phyloP scores from a whole-genome alignment of 805 yeast genomes.

The Ascoidea rubescens region DNA sequence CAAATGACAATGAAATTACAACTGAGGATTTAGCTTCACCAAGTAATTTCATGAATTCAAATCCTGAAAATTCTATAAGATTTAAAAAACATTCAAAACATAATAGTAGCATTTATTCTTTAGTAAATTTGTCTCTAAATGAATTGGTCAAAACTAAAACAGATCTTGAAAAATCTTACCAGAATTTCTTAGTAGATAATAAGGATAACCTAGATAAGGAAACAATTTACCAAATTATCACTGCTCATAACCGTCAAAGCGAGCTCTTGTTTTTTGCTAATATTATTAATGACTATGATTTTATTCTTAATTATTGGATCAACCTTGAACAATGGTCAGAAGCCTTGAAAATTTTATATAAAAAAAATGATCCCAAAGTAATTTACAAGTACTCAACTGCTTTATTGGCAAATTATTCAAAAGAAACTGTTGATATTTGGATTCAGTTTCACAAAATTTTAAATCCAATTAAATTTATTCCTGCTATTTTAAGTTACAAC shows the following conservation, averaged over 20 bases:
- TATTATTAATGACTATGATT: constrained; percentile 51
- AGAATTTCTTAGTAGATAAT: constrained; percentile 35
- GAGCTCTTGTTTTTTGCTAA: constrained; percentile 59
- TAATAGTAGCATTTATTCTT: neutral
- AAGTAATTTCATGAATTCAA: neutral
- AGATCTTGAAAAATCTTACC: constrained; percentile 20
- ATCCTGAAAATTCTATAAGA: neutral
- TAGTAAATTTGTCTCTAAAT: constrained; percentile 4
- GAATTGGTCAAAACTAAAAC: constrained; percentile 15
- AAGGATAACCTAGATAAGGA: constrained; percentile 40
- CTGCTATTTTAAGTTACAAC: constrained; percentile 62
- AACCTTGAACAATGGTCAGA: constrained; percentile 60
- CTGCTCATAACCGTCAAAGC: constrained; percentile 47
- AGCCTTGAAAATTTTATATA: constrained; percentile 43
- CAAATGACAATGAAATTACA: constrained; percentile 3
- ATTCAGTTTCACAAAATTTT: constrained; percentile 35
- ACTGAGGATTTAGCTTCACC: neutral
- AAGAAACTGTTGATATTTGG: constrained; percentile 69
- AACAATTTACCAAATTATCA: constrained; percentile 60
- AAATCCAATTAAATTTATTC: constrained; percentile 52
- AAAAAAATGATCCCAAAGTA: constrained; percentile 30
- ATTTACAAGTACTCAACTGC: constrained; percentile 61
- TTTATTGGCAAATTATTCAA: constrained; percentile 53
- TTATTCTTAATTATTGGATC: constrained; percentile 57
- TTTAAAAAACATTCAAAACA: no score